phyloP scores from a whole-genome alignment of 805 yeast genomes.

The Brettanomyces anomalus region DNA sequence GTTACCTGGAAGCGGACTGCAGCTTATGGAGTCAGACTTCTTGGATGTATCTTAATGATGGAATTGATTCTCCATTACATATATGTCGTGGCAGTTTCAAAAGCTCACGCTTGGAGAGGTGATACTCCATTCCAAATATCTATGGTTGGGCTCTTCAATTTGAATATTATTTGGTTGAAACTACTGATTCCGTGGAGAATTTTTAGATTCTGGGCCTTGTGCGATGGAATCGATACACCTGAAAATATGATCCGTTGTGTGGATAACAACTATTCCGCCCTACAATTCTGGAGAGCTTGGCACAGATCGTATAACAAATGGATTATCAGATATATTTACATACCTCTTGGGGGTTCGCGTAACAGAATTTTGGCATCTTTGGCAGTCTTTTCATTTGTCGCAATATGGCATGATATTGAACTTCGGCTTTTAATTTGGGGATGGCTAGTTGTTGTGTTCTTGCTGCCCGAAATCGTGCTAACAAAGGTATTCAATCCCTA shows the following conservation, averaged over 20 bases:
- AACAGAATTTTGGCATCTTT: constrained; percentile 68
- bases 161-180: constrained; percentile 90
- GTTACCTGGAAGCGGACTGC: constrained; percentile 44
- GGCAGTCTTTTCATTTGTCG: constrained; percentile 89
- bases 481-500: constrained; percentile 32
- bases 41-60: constrained; percentile 75
- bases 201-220: constrained; percentile 83
- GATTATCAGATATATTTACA: constrained; percentile 80
- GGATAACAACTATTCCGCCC: constrained; percentile 85
- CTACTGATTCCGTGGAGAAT: constrained; percentile 92
- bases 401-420: constrained; percentile 97
- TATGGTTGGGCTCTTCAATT: constrained; percentile 87
- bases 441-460: constrained; percentile 81
- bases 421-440: constrained; percentile 88
- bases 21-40: constrained; percentile 58
- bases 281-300: constrained; percentile 99
- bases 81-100: constrained; percentile 90
- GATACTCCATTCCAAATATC: constrained; percentile 88
- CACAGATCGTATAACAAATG: constrained; percentile 89
- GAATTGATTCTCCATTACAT: constrained; percentile 80
- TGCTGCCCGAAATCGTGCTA: constrained; percentile 75
- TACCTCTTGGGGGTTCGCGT: constrained; percentile 82
- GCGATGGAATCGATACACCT: constrained; percentile 94
- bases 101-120: constrained; percentile 81
- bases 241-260: constrained; percentile 97